These are phyloP conservation scores for Coemansia sp. DNA, from an alignment of 192 early-diverging fungal species.

Conservation along the genomic window DNA sequence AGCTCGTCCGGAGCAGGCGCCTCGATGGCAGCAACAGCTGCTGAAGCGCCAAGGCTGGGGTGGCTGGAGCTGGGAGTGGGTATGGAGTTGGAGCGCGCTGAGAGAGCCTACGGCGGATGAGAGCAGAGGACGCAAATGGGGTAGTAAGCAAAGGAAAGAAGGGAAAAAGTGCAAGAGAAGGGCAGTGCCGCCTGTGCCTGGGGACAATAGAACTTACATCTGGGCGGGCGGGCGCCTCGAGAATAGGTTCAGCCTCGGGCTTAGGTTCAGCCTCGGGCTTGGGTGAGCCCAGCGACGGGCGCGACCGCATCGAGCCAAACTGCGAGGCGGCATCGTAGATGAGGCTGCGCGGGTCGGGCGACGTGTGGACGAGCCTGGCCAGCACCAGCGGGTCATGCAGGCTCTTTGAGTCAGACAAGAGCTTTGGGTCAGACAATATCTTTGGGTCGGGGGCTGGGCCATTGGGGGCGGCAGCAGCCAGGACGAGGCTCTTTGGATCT, in stretches of 20 bases:
- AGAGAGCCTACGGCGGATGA: too few species aligned
- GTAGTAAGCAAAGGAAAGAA: neutral
- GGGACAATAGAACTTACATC: conserved; percentile 13
- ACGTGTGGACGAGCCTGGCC: conserved; percentile 39
- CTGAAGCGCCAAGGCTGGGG: neutral
- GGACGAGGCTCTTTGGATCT: too few species aligned
- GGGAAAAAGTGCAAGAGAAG: neutral
- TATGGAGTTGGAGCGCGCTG: neutral
- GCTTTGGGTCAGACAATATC: neutral
- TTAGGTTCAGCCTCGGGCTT: neutral
- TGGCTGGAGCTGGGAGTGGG: neutral
- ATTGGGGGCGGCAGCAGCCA: too few species aligned
- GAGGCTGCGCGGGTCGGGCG: conserved; percentile 53
- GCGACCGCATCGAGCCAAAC: conserved; percentile 54
- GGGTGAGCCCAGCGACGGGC: conserved; percentile 13
- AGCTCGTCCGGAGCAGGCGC: conserved; percentile 8
- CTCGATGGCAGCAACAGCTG: too few species aligned
- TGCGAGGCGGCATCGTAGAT: conserved; percentile 55
- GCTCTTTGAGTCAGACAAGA: neutral
- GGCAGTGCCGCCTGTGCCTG: neutral
- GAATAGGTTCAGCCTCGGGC: neutral
- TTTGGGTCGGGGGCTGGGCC: too few species aligned
- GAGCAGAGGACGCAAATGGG: neutral
- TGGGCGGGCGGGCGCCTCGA: neutral
- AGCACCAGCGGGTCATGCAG: conserved; percentile 14